Conservation (phyloP, 495 filamentous ascomycete species). For the Haplographium delicatum region DNA sequence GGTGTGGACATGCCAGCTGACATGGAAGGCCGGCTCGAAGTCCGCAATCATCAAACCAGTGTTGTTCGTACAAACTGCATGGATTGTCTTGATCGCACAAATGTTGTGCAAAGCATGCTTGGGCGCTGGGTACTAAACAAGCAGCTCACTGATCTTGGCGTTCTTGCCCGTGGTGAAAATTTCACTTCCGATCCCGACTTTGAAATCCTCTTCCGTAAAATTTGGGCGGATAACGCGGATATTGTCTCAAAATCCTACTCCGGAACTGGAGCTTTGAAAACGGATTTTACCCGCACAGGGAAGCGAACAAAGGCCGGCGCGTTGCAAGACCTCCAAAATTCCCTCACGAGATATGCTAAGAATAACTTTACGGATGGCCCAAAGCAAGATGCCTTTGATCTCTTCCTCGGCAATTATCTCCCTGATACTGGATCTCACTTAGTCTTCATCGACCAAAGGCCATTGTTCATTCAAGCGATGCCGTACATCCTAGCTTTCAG, state of each 20-base stretch:
- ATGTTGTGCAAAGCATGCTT: conserved; percentile 94
- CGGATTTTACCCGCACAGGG: conserved; percentile 88
- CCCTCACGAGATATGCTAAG: conserved; percentile 72
- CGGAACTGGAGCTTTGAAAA: conserved; percentile 93
- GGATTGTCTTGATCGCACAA: conserved; percentile 97
- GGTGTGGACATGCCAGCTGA: conserved; percentile 77
- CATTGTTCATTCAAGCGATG: conserved; percentile 78
- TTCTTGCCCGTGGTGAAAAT: conserved; percentile 64
- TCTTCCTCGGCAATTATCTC: conserved; percentile 83
- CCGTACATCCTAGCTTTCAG: conserved; percentile 87
- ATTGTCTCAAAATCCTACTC: conserved; percentile 88
- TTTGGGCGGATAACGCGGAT: conserved; percentile 98
- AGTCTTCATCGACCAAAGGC: conserved; percentile 84
- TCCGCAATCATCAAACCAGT: conserved; percentile 70
- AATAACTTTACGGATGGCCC: conserved; percentile 95
- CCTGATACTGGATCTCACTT: conserved; percentile 52
- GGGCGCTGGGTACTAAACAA: conserved; percentile 81
- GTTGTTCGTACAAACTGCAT: conserved; percentile 98
- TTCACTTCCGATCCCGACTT: conserved; percentile 65
- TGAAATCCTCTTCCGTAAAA: conserved; percentile 83
- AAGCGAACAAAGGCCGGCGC: conserved; percentile 77
- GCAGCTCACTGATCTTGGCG: conserved; percentile 75
- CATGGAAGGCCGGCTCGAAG: conserved; percentile 63
- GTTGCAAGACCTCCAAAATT: conserved; percentile 76
- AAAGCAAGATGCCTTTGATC: conserved; percentile 88